A percentile compares a stretch with the other conserved stretches of the same genome.
phyloP scores from a whole-genome alignment of 2,329 filamentous ascomycete species.

The Beauveria scarabaeidicola region DNA sequence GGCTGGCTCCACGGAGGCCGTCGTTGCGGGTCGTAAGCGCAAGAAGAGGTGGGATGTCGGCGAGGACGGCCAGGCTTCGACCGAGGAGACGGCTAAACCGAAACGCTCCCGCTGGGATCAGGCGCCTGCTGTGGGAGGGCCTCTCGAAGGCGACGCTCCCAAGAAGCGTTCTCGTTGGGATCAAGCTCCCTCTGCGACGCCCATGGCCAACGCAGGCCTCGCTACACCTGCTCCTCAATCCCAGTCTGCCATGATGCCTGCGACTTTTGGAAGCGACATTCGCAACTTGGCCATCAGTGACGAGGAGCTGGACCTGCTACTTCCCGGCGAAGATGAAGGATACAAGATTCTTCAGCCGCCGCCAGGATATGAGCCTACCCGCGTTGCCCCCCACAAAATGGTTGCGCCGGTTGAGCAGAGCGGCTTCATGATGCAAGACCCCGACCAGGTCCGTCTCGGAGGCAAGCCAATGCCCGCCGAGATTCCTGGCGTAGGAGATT shows the following conservation, averaged over 20 bases:
- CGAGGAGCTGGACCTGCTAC: slow-evolving; percentile 85
- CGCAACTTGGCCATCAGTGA: slow-evolving; percentile 81
- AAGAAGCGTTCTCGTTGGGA: slow-evolving; percentile 87
- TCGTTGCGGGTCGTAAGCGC: slow-evolving; percentile 61
- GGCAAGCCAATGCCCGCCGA: slow-evolving; percentile 91
- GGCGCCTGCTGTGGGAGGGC: slow-evolving; percentile 50
- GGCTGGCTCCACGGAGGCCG: slow-evolving; percentile 56
- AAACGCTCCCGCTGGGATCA: slow-evolving; percentile 88
- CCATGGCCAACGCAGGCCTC: slow-evolving; percentile 63
- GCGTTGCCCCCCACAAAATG: slow-evolving; percentile 67
- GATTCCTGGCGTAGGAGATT: slow-evolving; percentile 88
- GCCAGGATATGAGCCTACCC: slow-evolving; percentile 80
- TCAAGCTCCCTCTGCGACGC: slow-evolving; percentile 74
- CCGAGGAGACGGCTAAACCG: slow-evolving; percentile 48
- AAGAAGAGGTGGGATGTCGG: slow-evolving; percentile 93
- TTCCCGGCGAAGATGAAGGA: slow-evolving; percentile 79
- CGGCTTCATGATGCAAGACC: slow-evolving; percentile 97
- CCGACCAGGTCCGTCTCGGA: slow-evolving; percentile 70
- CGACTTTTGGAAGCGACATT: slow-evolving; percentile 74
- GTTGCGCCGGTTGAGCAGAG: slow-evolving; percentile 65
- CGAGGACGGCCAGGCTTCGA: slow-evolving; percentile 38
- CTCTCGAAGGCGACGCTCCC: slow-evolving; percentile 41
- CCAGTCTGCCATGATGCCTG: slow-evolving; percentile 42
- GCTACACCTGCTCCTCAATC: slow-evolving; percentile 71
- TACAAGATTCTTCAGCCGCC: slow-evolving; percentile 89